Conservation (phyloP, 2,329 filamentous ascomycete genomes). For the Pseudohalonectria lignicola region DNA sequence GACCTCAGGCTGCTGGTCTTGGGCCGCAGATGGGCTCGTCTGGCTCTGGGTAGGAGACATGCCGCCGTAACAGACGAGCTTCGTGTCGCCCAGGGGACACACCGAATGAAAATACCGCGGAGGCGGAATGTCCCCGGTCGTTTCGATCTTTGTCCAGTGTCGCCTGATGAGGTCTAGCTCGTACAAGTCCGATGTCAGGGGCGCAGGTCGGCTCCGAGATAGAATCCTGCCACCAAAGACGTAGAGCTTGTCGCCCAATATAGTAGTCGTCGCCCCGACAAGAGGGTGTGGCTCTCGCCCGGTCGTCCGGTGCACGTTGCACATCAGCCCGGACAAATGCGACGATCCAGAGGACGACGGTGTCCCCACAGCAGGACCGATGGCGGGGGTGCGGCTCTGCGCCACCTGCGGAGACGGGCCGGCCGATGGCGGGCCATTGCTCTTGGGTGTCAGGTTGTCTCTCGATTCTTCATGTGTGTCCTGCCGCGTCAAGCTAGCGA, state of each 20-base stretch:
- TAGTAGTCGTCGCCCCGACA: conserved; percentile 90
- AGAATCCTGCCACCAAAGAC: conserved; percentile 89
- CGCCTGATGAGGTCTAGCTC: conserved; percentile 83
- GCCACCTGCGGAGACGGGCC: conserved; percentile 43
- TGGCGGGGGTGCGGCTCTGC: conserved; percentile 24
- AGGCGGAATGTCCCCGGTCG: conserved; percentile 73
- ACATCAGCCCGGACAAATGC: conserved; percentile 56
- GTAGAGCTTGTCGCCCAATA: conserved; percentile 90
- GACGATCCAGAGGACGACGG: conserved; percentile 33
- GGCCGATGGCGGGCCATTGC: conserved; percentile 41
- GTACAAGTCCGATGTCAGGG: conserved; percentile 82
- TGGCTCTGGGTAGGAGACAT: conserved; percentile 72
- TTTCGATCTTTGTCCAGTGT: conserved; percentile 87
- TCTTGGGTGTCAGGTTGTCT: conserved; percentile 39
- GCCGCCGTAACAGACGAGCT: conserved; percentile 94
- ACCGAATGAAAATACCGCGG: conserved; percentile 96
- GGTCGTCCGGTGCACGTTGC: conserved; percentile 72
- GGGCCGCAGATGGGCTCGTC: conserved; percentile 28
- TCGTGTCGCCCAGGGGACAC: conserved; percentile 85
- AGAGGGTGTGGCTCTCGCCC: conserved; percentile 83
- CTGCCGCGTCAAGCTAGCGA: conserved; percentile 27
- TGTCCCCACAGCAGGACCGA: conserved; percentile 25
- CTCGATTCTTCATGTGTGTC: conserved; percentile 34
- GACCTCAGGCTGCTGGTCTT: conserved; percentile 71
- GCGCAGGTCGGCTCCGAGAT: conserved; percentile 67